Evolutionary conservation across 2,329 filamentous ascomycete species (phyloP), one percentile per base, ranked within the genome.

Genomic region (Aspergillus ochraceoroseus): DNA sequence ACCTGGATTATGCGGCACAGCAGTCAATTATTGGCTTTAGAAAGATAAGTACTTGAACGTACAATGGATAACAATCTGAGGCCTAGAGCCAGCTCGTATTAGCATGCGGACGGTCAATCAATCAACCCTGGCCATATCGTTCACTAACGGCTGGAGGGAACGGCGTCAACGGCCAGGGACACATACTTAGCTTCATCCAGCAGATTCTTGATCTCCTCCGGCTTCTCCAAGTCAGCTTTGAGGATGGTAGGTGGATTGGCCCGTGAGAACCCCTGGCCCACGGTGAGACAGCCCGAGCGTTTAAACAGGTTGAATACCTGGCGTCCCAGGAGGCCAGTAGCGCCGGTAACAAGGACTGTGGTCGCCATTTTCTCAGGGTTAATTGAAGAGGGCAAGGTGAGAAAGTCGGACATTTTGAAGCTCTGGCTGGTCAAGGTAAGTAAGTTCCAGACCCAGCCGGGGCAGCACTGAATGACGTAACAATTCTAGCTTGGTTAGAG

Each of bases 61-160:
- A 87, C 87, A 90, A 62, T 94, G 87, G 23, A 94, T 76, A 30
- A 94, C 79, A 37, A 85, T 86, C 46, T 82, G 70, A 5, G 87
- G 86, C 57, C 84, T 87, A 25, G 38, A 33, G 7, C 11, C 17
- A 22, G 32, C 14, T 27, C 30, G 7, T 31, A 26, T 43, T 42
- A 41, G 39, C 25, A 38, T 22, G 20, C 30, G 11, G 29, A 9
- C 8, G 25, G 18, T 41, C 25, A 14, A 8, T 19, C 8, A 25
- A 41, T 25, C 12, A 19, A 12, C 17, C 29, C 14, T 25, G 7
- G n/a, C n/a, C 15, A 30, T 17, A n/a, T 15, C 11, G 11, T 32
- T 9, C 8, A 22, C 19, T 29, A n/a, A n/a, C n/a, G n/a, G n/a
- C n/a, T n/a, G 5, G 12, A 17, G 2, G 3, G 15, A 11, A 14